A percentile compares a stretch with the other conserved stretches of the same genome.
Evolutionary conservation across 2,329 filamentous ascomycete species (phyloP).

Genomic region (Botrytis porri): DNA sequence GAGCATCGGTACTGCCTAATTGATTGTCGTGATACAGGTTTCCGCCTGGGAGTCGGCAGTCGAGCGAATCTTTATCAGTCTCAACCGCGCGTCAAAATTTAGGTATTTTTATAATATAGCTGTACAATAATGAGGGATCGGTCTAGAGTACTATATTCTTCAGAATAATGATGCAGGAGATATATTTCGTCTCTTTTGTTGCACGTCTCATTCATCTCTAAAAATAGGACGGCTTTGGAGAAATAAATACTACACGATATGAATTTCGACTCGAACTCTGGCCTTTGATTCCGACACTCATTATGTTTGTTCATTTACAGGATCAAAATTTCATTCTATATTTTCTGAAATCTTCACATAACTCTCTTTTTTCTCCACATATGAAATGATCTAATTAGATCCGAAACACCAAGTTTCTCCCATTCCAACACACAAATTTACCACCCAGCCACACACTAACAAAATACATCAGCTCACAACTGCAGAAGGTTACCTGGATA

Average conservation of each 20-base stretch:
- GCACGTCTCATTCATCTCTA: background rate
- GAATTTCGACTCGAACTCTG: background rate
- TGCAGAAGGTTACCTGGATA: background rate
- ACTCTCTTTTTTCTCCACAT: rapidly evolving
- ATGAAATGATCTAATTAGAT: background rate
- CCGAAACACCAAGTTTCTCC: background rate
- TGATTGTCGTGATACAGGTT: background rate
- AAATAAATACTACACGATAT: background rate
- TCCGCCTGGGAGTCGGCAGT: background rate
- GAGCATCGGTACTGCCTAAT: background rate
- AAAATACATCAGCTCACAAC: background rate
- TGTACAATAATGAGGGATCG: background rate
- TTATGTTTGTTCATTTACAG: background rate
- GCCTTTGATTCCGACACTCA: background rate
- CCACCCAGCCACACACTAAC: background rate
- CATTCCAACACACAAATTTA: background rate
- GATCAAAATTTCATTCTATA: background rate
- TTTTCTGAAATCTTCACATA: rapidly evolving
- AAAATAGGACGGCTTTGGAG: background rate
- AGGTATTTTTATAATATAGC: background rate
- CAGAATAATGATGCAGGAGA: rapidly evolving
- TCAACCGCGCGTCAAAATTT: background rate
- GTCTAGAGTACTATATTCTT: background rate
- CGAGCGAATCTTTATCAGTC: background rate
- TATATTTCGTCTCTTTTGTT: background rate